Evolutionary conservation across 257 asterid genomes (phyloP).

Genomic region (Fraxinus excelsior): DNA sequence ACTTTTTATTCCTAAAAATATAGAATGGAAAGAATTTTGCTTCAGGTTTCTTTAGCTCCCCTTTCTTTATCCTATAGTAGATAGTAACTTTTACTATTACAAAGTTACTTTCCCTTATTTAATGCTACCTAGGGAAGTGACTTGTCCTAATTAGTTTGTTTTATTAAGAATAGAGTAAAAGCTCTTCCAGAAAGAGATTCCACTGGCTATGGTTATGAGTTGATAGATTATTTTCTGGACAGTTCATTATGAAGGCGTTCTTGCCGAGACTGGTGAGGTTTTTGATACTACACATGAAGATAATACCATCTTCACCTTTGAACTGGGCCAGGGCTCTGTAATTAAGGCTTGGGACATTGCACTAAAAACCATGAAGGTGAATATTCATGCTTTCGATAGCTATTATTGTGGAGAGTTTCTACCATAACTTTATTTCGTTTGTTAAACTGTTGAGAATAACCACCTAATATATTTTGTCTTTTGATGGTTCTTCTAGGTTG

Average conservation of each 20-base stretch:
- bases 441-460: not conserved
- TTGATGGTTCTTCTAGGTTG: slow-evolving; percentile 54
- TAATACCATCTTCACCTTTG: slow-evolving; percentile 84
- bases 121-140: not conserved
- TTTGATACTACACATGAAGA: slow-evolving; percentile 96
- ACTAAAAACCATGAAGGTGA: slow-evolving; percentile 90
- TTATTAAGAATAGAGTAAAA: not conserved
- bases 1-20: not conserved
- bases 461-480: not conserved
- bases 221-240: slow-evolving; percentile 26
- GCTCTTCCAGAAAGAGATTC: not conserved
- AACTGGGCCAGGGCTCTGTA: slow-evolving; percentile 82
- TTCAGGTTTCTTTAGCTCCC: not conserved
- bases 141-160: too few species aligned
- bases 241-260: slow-evolving; percentile 95
- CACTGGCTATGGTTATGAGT: not conserved
- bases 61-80: not conserved
- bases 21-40: not conserved
- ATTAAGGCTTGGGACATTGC: slow-evolving; percentile 96
- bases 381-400: slow-evolving; percentile 3
- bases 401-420: not conserved
- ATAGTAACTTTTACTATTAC: not conserved
- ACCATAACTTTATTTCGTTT: not conserved
- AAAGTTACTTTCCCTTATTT: not conserved
- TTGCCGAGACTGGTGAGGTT: slow-evolving; percentile 88